Conservation (phyloP, 768 basidiomycete genomes). For the Leucosporidium scottii region DNA sequence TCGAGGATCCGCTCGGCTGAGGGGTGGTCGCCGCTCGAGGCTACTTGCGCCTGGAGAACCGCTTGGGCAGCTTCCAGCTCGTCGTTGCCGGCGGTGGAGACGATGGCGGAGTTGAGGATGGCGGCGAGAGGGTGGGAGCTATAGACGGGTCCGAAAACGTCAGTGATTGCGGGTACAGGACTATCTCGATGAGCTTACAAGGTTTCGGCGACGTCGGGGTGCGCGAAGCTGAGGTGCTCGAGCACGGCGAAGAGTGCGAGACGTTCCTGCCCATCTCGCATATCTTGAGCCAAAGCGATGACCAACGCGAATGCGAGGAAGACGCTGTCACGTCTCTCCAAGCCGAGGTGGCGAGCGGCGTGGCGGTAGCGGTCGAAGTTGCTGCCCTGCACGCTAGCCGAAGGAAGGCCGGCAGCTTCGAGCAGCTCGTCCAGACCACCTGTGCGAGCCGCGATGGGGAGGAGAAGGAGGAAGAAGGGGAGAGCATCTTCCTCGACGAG, state of each 20-base stretch:
- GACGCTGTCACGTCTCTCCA: conserved; percentile 37
- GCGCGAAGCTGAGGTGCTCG: conserved; percentile 47
- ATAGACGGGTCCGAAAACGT: too few relatives aligned
- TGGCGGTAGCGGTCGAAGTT: background rate
- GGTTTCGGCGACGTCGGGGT: background rate
- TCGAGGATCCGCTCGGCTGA: background rate
- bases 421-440: background rate
- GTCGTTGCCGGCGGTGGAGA: background rate
- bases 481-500: background rate
- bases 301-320: conserved; percentile 73
- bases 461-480: conserved; percentile 1
- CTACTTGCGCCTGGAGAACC: background rate
- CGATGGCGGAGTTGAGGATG: conserved; percentile 2
- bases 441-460: background rate
- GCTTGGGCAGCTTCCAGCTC: conserved; percentile 4
- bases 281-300: conserved; percentile 63
- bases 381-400: background rate
- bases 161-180: background rate
- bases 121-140: background rate
- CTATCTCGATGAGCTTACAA: background rate
- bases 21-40: background rate
- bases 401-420: background rate
- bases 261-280: conserved; percentile 71
- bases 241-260: conserved; percentile 71
- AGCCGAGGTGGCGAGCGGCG: conserved; percentile 49